Percentiles rank a stretch among this genome's conserved stretches.
phyloP scores from a whole-genome alignment of 345 rosid species.

The Citrus trifoliata region DNA sequence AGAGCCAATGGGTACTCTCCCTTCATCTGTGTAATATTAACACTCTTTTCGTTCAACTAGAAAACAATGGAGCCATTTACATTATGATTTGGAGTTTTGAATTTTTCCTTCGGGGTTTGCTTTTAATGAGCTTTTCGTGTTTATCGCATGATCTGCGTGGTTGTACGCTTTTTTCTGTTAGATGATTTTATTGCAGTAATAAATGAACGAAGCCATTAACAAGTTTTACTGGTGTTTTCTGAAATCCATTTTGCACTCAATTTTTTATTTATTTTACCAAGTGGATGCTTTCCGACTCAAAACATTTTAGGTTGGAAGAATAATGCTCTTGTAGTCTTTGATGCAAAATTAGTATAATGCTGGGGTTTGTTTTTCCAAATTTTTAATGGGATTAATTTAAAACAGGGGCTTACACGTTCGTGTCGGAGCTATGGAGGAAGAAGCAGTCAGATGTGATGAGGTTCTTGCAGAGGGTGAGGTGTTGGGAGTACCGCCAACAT shows the following conservation, averaged over 20 bases:
- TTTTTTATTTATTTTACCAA: background rate
- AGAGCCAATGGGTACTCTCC: slow-evolving; percentile 9
- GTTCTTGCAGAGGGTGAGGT: slow-evolving; percentile 94
- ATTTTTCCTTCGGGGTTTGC: background rate
- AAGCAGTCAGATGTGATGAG: slow-evolving; percentile 99
- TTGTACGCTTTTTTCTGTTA: background rate
- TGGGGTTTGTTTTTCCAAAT: background rate
- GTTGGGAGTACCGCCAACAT: slow-evolving; percentile 98
- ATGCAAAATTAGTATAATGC: background rate
- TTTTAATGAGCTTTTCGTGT: background rate
- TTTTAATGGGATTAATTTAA: background rate
- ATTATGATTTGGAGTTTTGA: background rate
- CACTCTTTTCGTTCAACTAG: background rate
- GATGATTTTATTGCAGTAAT: background rate
- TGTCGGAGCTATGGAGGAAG: slow-evolving; percentile 99
- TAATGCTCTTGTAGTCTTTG: background rate
- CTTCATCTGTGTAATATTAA: background rate
- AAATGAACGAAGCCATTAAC: background rate
- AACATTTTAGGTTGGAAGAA: background rate
- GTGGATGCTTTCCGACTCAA: background rate
- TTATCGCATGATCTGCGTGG: background rate
- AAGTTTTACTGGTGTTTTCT: background rate
- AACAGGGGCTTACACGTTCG: slow-evolving; percentile 92
- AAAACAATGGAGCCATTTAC: background rate
- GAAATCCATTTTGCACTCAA: background rate